Evolutionary conservation across 345 rosid genomes (phyloP).

Genomic region (Hibiscus syriacus): DNA sequence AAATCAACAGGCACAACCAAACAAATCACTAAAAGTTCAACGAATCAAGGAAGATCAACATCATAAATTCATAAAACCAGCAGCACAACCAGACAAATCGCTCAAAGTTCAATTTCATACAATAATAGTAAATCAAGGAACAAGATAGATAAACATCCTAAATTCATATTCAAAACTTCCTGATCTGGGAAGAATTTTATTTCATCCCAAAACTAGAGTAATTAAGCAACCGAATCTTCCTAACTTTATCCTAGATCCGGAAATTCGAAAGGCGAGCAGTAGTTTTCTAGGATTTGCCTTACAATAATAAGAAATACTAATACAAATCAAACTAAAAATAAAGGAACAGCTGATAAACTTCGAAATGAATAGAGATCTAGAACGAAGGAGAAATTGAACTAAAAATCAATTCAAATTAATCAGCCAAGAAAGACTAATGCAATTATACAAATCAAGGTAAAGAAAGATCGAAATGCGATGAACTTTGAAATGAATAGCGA

Average conservation of each 20-base stretch:
- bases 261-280: neutral
- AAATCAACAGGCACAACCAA: neutral
- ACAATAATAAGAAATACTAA: neutral
- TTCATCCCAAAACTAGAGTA: neutral
- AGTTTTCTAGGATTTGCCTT: neutral
- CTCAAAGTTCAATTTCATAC: neutral
- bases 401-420: neutral
- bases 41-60: neutral
- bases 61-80: neutral
- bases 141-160: neutral
- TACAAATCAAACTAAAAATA: neutral
- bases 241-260: neutral
- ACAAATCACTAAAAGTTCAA: conserved; percentile 1
- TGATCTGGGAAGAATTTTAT: neutral
- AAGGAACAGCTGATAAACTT: neutral
- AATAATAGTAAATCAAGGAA: neutral
- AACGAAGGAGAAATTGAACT: neutral
- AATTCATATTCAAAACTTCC: neutral
- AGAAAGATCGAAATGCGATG: neutral
- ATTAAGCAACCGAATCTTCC: neutral
- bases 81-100: neutral
- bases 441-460: neutral
- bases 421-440: neutral
- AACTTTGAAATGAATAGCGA: neutral
- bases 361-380: neutral